Evolutionary conservation across 108 stramenopile genomes (phyloP), one percentile per base, ranked within the genome.

Genomic region (Stephanodiscus minutulus): DNA sequence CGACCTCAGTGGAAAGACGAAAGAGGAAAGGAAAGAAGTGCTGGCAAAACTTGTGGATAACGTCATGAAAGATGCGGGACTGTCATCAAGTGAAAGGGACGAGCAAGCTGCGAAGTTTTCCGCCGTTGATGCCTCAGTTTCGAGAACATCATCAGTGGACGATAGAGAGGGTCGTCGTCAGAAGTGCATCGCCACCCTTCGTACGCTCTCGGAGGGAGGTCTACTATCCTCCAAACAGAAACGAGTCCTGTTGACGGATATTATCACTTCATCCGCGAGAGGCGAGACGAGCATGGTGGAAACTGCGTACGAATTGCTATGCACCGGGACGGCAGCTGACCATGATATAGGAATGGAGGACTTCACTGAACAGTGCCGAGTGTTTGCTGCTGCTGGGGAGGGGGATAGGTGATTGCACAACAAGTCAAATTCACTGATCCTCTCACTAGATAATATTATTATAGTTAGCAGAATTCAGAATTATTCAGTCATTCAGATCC

Each of bases 291-390:
- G 88, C 65, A 77, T 91, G 86, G 88, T 93, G 50, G 92, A 91
- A 74, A 84, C 88, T 48, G 92, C 90, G 3, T 93, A 85, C 54
- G 88, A 89, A 50, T 65, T 93, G 48, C 65, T 93, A 43, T 89
- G 85, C 61, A 59, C 66, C 10, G 80, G 70, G 68, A 39, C 50
- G n/a, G 48, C 25, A 15, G 31, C 46, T 25, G 66, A 56, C 20
- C 29, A 37, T 20, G 56, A 83, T 47, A 80, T 81, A 35, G 89
- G 87, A 25, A 85, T 91, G 61, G 88, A 89, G 76, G 92, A 93
- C n/a, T 93, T 93, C 76, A 86, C 88, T 7, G 92, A 93, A 39
- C 92, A 93, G 73, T 93, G 92, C 59, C 65, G 85, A 55, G 87
- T 93, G 27, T 88, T 93, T 85, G 88, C 90, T 39, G 22, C 58